Evolutionary conservation across 257 asterid genomes (phyloP).

Genomic region (Voacanga thouarsii): DNA sequence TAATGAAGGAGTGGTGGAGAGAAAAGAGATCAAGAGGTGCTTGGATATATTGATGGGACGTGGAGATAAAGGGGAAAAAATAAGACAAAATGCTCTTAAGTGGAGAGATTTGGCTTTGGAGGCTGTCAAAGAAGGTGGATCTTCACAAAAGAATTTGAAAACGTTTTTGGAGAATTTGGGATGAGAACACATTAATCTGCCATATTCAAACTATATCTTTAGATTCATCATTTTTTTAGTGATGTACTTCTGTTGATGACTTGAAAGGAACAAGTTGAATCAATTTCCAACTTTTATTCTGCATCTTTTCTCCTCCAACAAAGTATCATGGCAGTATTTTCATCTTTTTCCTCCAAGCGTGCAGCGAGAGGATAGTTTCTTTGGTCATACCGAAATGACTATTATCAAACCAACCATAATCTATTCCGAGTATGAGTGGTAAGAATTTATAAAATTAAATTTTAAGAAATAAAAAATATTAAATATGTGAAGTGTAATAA

Average conservation of each 20-base stretch:
- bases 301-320: background rate
- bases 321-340: too few species aligned
- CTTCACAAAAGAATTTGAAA: constrained; percentile 42
- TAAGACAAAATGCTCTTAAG: constrained; percentile 37
- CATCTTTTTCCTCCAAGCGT: background rate
- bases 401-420: too few species aligned
- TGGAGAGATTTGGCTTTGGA: constrained; percentile 43
- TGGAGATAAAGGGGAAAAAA: constrained; percentile 36
- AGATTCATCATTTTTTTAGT: too few species aligned
- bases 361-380: too few species aligned
- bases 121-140: constrained; percentile 48
- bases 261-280: background rate
- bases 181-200: background rate
- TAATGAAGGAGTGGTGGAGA: constrained; percentile 32
- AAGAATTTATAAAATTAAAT: too few species aligned
- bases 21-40: constrained; percentile 40
- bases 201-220: background rate
- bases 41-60: constrained; percentile 50
- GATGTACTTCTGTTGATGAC: too few species aligned
- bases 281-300: background rate
- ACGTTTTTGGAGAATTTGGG: constrained; percentile 26
- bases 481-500: too few species aligned
- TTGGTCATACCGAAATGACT: too few species aligned
- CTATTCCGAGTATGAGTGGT: too few species aligned
- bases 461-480: too few species aligned